Evolutionary conservation across 805 yeast genomes (phyloP).

Genomic region (Lipomyces spencermartinsiae): DNA sequence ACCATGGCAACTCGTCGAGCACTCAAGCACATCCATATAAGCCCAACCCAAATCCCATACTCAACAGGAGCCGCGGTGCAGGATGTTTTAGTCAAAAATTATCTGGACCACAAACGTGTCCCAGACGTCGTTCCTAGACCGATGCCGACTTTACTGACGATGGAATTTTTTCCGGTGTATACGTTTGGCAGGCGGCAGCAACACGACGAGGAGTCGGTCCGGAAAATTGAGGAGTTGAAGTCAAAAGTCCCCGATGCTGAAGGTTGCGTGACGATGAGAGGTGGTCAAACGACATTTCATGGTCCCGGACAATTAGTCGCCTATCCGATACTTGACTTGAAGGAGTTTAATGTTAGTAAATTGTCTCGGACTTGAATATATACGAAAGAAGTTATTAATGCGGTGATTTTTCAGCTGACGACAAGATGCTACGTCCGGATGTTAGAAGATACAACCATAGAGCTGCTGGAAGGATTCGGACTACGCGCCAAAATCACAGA

Average conservation of each 20-base stretch:
- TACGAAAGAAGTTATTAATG: slow-evolving; percentile 45
- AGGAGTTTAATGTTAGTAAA: slow-evolving; percentile 52
- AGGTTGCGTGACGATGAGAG: slow-evolving; percentile 81
- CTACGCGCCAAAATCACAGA: slow-evolving; percentile 60
- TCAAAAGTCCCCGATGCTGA: slow-evolving; percentile 50
- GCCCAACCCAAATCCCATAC: slow-evolving; percentile 14
- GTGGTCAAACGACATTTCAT: slow-evolving; percentile 96
- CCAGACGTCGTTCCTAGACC: neutral
- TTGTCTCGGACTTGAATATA: slow-evolving; percentile 36
- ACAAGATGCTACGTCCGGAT: slow-evolving; percentile 70
- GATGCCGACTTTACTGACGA: slow-evolving; percentile 71
- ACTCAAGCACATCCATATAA: slow-evolving; percentile 23
- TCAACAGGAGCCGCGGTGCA: slow-evolving; percentile 15
- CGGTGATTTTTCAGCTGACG: slow-evolving; percentile 48
- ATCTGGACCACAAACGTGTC: slow-evolving; percentile 11
- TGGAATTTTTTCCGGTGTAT: slow-evolving; percentile 84
- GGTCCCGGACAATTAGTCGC: slow-evolving; percentile 94
- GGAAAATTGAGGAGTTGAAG: slow-evolving; percentile 31
- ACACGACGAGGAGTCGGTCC: slow-evolving; percentile 43
- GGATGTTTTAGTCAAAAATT: slow-evolving; percentile 16
- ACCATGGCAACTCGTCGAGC: slow-evolving; percentile 4
- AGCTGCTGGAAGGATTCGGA: slow-evolving; percentile 39
- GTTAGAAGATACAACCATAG: slow-evolving; percentile 54
- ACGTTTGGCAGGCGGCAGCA: slow-evolving; percentile 91
- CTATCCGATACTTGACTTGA: slow-evolving; percentile 77